Conservation (phyloP, 345 rosid species). For the Crucihimalaya himalaica region DNA sequence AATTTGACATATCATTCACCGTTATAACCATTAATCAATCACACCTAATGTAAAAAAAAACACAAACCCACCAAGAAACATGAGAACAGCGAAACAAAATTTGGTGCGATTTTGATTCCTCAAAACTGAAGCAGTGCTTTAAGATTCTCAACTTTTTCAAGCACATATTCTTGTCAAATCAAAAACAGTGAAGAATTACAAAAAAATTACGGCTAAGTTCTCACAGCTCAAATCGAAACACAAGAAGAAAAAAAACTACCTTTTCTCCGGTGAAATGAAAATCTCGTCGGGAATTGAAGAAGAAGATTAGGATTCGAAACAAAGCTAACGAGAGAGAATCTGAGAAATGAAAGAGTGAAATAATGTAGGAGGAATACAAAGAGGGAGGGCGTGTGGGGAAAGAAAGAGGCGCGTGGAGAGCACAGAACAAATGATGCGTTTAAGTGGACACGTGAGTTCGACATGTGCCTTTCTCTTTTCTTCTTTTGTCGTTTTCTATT, state of each 20-base stretch:
- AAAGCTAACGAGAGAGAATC: not conserved
- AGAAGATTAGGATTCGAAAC: not conserved
- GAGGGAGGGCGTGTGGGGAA: slow-evolving; percentile 36
- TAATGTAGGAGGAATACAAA: not conserved
- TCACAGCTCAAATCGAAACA: not conserved
- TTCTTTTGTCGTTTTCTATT: slow-evolving; percentile 22
- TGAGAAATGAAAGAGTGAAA: not conserved
- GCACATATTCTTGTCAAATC: slow-evolving; percentile 19
- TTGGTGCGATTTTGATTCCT: slow-evolving; percentile 8
- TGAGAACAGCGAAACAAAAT: not conserved
- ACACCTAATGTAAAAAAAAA: not conserved
- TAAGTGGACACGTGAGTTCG: slow-evolving; percentile 37
- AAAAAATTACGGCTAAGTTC: not conserved
- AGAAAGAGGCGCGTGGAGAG: slow-evolving; percentile 57
- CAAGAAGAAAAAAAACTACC: not conserved
- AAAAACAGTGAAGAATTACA: slow-evolving; percentile 22
- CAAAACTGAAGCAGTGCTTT: not conserved
- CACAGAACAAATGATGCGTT: slow-evolving; percentile 42
- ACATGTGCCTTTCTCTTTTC: slow-evolving; percentile 43
- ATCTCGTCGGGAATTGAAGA: not conserved
- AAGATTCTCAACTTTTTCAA: slow-evolving; percentile 3
- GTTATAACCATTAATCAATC: not conserved
- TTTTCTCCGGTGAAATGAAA: not conserved
- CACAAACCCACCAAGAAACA: not conserved
- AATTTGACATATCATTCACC: not conserved